phyloP scores from a whole-genome alignment of 345 rosid genomes.

The Populus alba region DNA sequence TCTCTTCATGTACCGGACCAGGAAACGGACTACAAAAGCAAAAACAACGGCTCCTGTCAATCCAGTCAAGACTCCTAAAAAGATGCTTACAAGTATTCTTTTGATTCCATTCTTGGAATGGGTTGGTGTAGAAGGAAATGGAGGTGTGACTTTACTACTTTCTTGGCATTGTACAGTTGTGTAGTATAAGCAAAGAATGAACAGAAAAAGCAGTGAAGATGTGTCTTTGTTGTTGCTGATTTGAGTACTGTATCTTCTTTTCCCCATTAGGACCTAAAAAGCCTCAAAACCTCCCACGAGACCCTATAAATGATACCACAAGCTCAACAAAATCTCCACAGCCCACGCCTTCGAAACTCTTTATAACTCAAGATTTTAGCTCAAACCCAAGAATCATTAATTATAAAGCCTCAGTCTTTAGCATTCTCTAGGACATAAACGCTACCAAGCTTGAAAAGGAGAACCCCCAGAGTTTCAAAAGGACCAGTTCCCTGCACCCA shows the following conservation, averaged over 20 bases:
- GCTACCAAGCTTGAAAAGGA: not conserved
- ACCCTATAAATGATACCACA: slow-evolving; percentile 20
- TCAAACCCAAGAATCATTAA: not conserved
- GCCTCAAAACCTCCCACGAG: slow-evolving; percentile 14
- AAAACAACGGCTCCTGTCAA: slow-evolving; percentile 47
- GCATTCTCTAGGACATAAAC: not conserved
- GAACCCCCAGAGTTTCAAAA: not conserved
- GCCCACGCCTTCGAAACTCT: slow-evolving; percentile 1
- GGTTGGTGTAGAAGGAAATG: slow-evolving; percentile 39
- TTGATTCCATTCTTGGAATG: slow-evolving; percentile 44
- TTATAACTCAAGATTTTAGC: not conserved
- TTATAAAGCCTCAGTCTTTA: not conserved
- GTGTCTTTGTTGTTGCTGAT: slow-evolving; percentile 10
- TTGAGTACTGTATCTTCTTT: slow-evolving; percentile 32
- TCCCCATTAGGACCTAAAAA: slow-evolving; percentile 41
- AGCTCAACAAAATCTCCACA: slow-evolving; percentile 7
- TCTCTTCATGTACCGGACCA: slow-evolving; percentile 58
- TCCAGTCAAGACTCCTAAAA: slow-evolving; percentile 61
- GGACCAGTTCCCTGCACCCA: not conserved
- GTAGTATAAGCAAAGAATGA: slow-evolving; percentile 32
- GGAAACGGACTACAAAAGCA: slow-evolving; percentile 52
- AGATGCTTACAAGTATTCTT: slow-evolving; percentile 54
- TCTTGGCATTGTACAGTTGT: slow-evolving; percentile 49
- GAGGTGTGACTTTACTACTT: slow-evolving; percentile 39
- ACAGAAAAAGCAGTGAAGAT: slow-evolving; percentile 31